phyloP scores from a whole-genome alignment of 225 moss, liverwort and hornwort species.

The Straminergon stramineum region DNA sequence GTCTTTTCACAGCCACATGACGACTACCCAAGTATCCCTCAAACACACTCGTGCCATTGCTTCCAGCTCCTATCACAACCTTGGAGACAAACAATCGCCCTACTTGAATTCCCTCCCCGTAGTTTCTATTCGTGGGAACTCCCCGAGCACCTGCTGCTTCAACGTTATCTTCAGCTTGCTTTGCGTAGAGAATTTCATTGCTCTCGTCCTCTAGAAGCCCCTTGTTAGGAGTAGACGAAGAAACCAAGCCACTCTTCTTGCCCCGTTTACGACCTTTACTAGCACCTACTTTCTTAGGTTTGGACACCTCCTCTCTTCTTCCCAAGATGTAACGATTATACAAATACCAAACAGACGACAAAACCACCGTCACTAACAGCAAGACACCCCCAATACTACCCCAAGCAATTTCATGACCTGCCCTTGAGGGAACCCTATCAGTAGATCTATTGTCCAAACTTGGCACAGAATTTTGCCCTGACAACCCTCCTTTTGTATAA shows the following conservation, averaged over 20 bases:
- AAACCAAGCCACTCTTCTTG: constrained; percentile 11
- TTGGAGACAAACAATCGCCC: constrained; percentile 78
- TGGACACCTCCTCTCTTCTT: constrained; percentile 11
- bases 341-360: constrained; percentile 29
- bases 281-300: constrained; percentile 20
- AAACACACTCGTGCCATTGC: constrained; percentile 90
- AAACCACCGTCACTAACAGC: constrained; percentile 11
- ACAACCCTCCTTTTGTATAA: background rate
- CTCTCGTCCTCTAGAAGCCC: constrained; percentile 10
- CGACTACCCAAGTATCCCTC: constrained; percentile 86
- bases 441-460: constrained; percentile 24
- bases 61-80: constrained; percentile 76
- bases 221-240: constrained; percentile 4
- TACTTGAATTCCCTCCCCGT: constrained; percentile 64
- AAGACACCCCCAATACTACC: constrained; percentile 20
- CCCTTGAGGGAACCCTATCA: background rate
- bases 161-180: background rate
- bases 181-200: background rate
- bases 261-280: constrained; percentile 24
- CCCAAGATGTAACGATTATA: constrained; percentile 14
- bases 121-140: constrained; percentile 17
- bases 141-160: constrained; percentile 16
- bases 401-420: constrained; percentile 13
- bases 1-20: constrained; percentile 87
- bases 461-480: background rate